Conservation (phyloP, 2,329 filamentous ascomycete species). For the Botrytis hyacinthi region DNA sequence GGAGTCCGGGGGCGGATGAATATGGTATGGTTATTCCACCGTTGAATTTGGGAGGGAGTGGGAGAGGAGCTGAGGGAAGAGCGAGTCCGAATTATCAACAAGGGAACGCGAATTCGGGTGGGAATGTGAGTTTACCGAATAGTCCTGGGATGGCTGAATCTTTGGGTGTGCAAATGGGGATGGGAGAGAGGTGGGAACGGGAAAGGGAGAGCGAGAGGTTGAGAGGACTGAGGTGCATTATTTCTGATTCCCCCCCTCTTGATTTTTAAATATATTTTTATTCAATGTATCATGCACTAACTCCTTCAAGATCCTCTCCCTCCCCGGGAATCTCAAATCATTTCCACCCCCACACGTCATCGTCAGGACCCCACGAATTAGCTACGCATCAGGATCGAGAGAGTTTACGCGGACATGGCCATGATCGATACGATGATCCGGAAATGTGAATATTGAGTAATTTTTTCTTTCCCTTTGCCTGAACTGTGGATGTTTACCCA, state of each 20-base stretch:
- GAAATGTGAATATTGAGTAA: conserved; percentile 18
- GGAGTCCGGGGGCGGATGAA: not conserved
- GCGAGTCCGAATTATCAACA: not conserved
- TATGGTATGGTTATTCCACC: not conserved
- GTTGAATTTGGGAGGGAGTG: not conserved
- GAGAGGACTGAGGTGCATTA: not conserved
- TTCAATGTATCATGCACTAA: not conserved
- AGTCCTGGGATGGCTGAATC: not conserved
- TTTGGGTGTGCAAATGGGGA: not conserved
- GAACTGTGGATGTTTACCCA: not conserved
- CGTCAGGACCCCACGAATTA: not conserved
- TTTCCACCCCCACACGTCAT: not conserved
- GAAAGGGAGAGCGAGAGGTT: not conserved
- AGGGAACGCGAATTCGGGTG: not conserved
- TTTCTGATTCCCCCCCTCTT: not conserved
- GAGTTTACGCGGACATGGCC: not conserved
- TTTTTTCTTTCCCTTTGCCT: not conserved
- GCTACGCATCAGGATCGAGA: conserved; percentile 1
- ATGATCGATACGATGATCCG: conserved; percentile 12
- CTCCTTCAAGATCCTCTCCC: not conserved
- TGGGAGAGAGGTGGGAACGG: not conserved
- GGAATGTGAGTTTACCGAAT: not conserved
- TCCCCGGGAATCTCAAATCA: no score
- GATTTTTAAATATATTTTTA: not conserved
- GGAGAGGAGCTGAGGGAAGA: not conserved